Base-by-base conservation (phyloP, 2,329 filamentous ascomycete genomes). In the Phoma sp. region DNA sequence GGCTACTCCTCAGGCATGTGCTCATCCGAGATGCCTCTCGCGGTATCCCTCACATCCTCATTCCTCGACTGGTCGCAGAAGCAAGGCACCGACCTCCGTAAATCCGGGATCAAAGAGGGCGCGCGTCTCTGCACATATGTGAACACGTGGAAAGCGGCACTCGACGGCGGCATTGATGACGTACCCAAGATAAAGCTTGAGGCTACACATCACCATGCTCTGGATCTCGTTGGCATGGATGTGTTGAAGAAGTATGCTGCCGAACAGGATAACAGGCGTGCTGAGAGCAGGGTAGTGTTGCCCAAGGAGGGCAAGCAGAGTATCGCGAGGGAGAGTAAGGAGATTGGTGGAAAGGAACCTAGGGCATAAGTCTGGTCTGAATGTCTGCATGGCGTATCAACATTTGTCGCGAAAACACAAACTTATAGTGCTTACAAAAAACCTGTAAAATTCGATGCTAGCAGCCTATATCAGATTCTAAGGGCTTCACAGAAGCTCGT, bases 91-190 rank as follows among this genome's bases (percentile, higher is more conserved):
- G 82, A 87, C 61, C 76, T 88, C 27, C 79, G 83, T 22, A 67
- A 71, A 12, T 77, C 79, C 15, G 84, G 84, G 9, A 77, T 87
- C 43, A 81, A 76, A 22, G 80, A 76, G 5, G 84, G 84, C 4
- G 82, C 82, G 58, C 82, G 82, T 63, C 86, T 84, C 80, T 88
- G 85, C 65, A 73, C 87, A 4, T 86, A 84, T 61, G 83, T 82
- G 0, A 72, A 71, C 10, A 73, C 81, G 32, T 87, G 83, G 83
- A 81, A 82, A 63, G 82, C 85, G 63, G 60, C 63, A 9, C 53
- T 58, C 1, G 64, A 66, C 22, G 62, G 57, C 8, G 56, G 58
- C 0, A 58, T 62, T 6, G 43, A 60, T 1, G 66, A 65, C 13
- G 57, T 64, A 2, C 78, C 78, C 7, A 76, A 73, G 37, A 76